Evolutionary conservation across 306 rosid species (phyloP), one percentile per base, ranked within the genome.

Genomic region (Delonix regia): DNA sequence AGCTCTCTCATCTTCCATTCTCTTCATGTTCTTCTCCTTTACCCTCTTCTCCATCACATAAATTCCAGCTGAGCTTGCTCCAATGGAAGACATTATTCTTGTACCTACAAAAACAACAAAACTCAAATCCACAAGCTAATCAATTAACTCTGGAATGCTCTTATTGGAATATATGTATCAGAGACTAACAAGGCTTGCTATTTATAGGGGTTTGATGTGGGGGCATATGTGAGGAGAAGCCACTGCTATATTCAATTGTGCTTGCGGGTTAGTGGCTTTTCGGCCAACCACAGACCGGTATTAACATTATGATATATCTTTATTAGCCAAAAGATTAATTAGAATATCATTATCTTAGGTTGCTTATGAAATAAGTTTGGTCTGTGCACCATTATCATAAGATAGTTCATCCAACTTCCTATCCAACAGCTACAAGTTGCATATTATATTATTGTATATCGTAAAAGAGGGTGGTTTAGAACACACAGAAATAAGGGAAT

Each of bases 1-100:
- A 41, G 25, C 71, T 73, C 75, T 84, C 24, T 85, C 83, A 38
- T 73, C 87, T 80, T 81, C 88, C 71, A 77, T 61, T 62, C 56
- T 81, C 72, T 85, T 81, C 81, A 73, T 6, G 60, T n/a, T 24
- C 83, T 81, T 85, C 80, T 85, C 85, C 52, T 81, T 78, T 28
- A 51, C 68, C 62, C 72, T 85, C 78, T 81, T 81, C 78, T 75
- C 67, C 85, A 85, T 73, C 1, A 85, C 67, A 45, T 21, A 73
- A 9, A 85, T 69, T 61, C 69, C 78, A 77, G 88, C 85, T 52
- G 88, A 85, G 55, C 83, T 78, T 51, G 88, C 88, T 11, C 88
- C 88, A 52, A 81, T 85, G 49, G 85, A 85, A 77, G 88, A 85
- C 85, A 85, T 61, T 76, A 36, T 44, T 41, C 8, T 41, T 42